phyloP scores from a whole-genome alignment of 257 asterid genomes.

The Penstemon davidsonii region DNA sequence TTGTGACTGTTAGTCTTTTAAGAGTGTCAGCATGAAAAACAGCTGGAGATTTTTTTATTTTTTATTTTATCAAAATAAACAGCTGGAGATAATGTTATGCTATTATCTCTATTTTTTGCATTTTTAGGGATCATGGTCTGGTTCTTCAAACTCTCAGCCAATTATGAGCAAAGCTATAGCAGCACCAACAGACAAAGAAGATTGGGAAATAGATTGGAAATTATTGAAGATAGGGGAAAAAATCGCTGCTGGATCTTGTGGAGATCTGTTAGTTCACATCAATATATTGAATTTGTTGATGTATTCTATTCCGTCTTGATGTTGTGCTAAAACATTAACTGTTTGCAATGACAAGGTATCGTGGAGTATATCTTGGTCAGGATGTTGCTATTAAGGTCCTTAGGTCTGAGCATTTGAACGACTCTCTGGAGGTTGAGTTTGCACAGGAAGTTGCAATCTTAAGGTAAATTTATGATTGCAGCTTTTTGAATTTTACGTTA shows the following conservation, averaged over 20 bases:
- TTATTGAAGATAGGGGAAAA: slow-evolving; percentile 73
- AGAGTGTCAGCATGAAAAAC: background rate
- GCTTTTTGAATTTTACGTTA: background rate
- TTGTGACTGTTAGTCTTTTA: background rate
- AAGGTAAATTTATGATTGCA: slow-evolving; percentile 47
- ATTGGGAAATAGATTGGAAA: slow-evolving; percentile 80
- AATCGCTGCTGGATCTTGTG: slow-evolving; percentile 89
- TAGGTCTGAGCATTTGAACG: slow-evolving; percentile 72
- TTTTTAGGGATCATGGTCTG: slow-evolving; percentile 77
- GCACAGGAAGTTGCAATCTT: slow-evolving; percentile 76
- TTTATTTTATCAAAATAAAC: background rate
- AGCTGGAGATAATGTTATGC: slow-evolving; percentile 21
- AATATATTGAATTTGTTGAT: slow-evolving; percentile 23
- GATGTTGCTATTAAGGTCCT: slow-evolving; percentile 88
- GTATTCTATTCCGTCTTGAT: slow-evolving; percentile 6
- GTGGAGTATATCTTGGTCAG: slow-evolving; percentile 67
- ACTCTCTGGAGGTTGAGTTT: slow-evolving; percentile 67
- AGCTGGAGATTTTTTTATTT: no score
- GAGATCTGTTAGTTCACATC: slow-evolving; percentile 68
- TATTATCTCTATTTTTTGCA: slow-evolving; percentile 25
- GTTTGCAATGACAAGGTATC: slow-evolving; percentile 58
- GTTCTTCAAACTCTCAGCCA: slow-evolving; percentile 49
- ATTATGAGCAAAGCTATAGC: slow-evolving; percentile 45
- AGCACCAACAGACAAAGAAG: slow-evolving; percentile 42
- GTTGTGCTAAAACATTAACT: slow-evolving; percentile 26